Evolutionary conservation across 495 filamentous ascomycete genomes (phyloP), one percentile per base, ranked within the genome.

Genomic region (Hypoxylon perforatum): DNA sequence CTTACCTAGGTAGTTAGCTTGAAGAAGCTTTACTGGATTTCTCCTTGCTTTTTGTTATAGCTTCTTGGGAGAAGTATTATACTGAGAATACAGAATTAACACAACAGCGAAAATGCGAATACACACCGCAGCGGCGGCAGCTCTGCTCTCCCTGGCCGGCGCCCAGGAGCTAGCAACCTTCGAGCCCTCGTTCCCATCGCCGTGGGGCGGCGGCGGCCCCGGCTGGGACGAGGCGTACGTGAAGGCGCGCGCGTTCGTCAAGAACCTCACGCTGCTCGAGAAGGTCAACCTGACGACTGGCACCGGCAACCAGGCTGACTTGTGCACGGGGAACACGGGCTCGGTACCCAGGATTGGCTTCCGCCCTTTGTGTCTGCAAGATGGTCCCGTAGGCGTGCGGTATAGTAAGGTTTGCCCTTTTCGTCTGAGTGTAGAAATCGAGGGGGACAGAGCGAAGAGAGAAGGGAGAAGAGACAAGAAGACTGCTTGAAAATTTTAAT

Each of bases 261-360:
- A 80, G 54, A 79, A 86, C 67, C 92, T 97, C 86, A 92, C 86
- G 18, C 75, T 97, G 58, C 75, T 88, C 10, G 93, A 96, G 74
- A 97, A 97, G 75, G 91, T 74, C 14, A 92, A 92, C 57, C 70
- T 92, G 59, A 92, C 89, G 4, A 91, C 90, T 3, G 91, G 91
- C 63, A 82, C 86, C 45, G 91, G 91, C 62, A 94, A 92, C 89
- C 74, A 87, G 72, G 80, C 84, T 7, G 89, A 89, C 59, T 75
- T 81, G 62, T 96, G 92, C 73, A 90, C 95, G 10, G 93, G 93
- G 36, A 88, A 93, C 57, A 88, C 84, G 19, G 88, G 87, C 2
- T 75, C 84, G 15, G 76, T 86, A 17, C 75, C 76, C 1, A 58
- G 82, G 35, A 57, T 85, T 5, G 73, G 73, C 14, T 85, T 86